Evolutionary conservation across 305 asterid species (phyloP), one percentile per base, ranked within the genome.

Genomic region (Solanum hybrid): DNA sequence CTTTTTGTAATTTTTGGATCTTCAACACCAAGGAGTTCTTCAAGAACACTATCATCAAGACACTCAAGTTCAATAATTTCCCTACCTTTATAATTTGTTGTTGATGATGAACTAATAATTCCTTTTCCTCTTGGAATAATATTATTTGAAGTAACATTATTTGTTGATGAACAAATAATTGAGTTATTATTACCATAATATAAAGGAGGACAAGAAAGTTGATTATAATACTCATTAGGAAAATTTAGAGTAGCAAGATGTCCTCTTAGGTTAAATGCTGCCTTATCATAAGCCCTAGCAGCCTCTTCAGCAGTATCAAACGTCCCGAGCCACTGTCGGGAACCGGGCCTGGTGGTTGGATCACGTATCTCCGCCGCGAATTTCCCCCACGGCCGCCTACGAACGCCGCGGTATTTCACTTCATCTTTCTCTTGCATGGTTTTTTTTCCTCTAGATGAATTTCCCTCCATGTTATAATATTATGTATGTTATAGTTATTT

Each of bases 331-430:
- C 99, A 96, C 72, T 92, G 37, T 0, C 98, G 94, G 2, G 94
- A 94, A 0, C 99, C 94, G 56, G 90, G 93, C 6, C 93, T 93
- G 0, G 94, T 76, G 14, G 81, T 93, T 4, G 99, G 98, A 75
- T 96, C 97, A 1, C 98, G 97, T 85, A 96, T 96, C 95, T 96
- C 99, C 36, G 99, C 97, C 79, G 97, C 99, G 10, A 90, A 95
- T 85, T 94, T 95, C 13, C 97, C 98, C 98, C 98, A 95, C 1
- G 98, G 95, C 89, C 98, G 91, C 89, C 93, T 91, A 78, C 98
- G 90, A 3, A 95, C 98, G 11, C 98, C 98, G 0, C 97, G 95
- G 87, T 86, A 96, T 22, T 91, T 93, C 22, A 89, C 91, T n/a
- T 94, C 95, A 0, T 93, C 95, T 34, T 91, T 91, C 37, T 86